Evolutionary conservation across 805 yeast genomes (phyloP), one percentile per base, ranked within the genome.

Genomic region (Cyberlindnera euphorbiae): DNA sequence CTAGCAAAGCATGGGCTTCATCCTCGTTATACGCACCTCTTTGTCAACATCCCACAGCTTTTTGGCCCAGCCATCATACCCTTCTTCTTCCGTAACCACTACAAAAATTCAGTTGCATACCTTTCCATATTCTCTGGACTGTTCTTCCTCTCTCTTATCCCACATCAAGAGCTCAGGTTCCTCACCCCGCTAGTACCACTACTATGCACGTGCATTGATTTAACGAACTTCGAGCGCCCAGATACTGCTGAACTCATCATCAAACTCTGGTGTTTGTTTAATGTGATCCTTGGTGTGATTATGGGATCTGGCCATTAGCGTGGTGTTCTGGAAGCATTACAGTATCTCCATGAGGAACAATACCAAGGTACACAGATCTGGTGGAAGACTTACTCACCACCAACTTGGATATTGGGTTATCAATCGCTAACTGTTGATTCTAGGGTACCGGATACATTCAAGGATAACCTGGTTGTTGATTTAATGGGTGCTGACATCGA

Each of bases 351-450:
- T 14, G 40, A 49, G 13, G 35, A 55, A 14, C 41, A 49, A 3
- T 34, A 46, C 15, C 44, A 60, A 4, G 59, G 69, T 0, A 62
- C 75, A 0, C 71, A 75, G 24, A 52, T 90, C 5, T 90, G 95
- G 87, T 90, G 97, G 97, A 78, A 87, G 56, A 87, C 96, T 0
- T 93, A 90, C 50, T 74, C 86, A 4, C 97, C 97, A 1, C 97
- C 98, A 4, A 73, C 86, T 5, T 93, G 96, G 95, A 56, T 90
- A 38, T 62, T 82, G 32, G 55, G 57, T 17, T 53, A 54, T 29
- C 5, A 38, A 0, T 41, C 49, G 11, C 33, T 62, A 17, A 41
- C 31, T 35, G 9, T 46, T 34, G n/a, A 47, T 8, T 29, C 18
- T 8, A n/a, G 21, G 2, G 42, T 28, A 12, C 41, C 42, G 3